Percentiles rank a stretch among this genome's conserved stretches.
Evolutionary conservation across 306 rosid genomes (phyloP).

Genomic region (Dryas octopetala): DNA sequence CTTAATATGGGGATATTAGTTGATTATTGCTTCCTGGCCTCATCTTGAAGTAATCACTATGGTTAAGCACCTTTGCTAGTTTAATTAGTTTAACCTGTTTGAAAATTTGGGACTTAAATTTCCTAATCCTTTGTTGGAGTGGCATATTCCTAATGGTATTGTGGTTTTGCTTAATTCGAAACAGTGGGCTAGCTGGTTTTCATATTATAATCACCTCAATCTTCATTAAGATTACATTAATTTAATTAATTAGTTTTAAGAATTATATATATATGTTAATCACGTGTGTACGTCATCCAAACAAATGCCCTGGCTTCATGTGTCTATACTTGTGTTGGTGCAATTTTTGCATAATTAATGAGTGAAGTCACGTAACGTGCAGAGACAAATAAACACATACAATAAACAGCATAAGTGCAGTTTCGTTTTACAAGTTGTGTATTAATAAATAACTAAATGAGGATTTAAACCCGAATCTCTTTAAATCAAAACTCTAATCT

Average conservation of each 20-base stretch:
- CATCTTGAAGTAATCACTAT: conserved; percentile 13
- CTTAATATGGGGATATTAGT: not conserved
- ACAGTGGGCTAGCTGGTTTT: conserved; percentile 42
- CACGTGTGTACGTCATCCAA: conserved; percentile 3
- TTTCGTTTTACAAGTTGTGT: no score
- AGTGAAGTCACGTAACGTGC: no score
- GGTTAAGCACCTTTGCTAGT: not conserved
- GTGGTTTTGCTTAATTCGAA: conserved; percentile 44
- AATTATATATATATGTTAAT: not conserved
- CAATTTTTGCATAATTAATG: no score
- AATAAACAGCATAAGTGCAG: no score
- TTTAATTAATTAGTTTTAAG: conserved; percentile 3
- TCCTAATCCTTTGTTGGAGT: conserved; percentile 31
- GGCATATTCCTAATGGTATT: not conserved
- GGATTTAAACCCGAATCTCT: no score
- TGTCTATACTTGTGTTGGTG: no score
- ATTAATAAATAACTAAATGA: no score
- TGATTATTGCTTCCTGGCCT: not conserved
- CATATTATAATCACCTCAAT: conserved; percentile 5
- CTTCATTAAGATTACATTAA: not conserved
- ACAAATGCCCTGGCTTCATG: not conserved
- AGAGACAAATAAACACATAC: no score
- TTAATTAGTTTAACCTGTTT: not conserved
- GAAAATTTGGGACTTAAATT: conserved; percentile 13
- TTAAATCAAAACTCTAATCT: no score